phyloP scores from a whole-genome alignment of 2,329 filamentous ascomycete species.

The Aspergillus ochraceoroseus region DNA sequence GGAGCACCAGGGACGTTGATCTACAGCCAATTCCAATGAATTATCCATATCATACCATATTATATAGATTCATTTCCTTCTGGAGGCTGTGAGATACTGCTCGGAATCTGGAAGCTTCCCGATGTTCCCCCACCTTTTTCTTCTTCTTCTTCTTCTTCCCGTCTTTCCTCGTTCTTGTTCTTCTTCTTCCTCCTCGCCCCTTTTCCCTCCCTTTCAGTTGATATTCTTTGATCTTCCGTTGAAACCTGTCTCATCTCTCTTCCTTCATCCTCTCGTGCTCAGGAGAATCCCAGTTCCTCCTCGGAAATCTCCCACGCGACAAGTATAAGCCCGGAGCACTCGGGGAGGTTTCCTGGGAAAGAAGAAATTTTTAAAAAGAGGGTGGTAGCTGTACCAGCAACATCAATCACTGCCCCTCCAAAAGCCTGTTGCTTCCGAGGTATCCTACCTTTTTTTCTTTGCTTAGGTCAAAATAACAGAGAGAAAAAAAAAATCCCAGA shows the following conservation, averaged over 20 bases:
- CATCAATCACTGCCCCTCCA: constrained; percentile 17
- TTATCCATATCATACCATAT: not conserved
- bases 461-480: not conserved
- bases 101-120: constrained; percentile 5
- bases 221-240: not conserved
- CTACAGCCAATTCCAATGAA: constrained; percentile 3
- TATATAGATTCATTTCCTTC: too few species aligned
- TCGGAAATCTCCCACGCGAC: constrained; percentile 15
- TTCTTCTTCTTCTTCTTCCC: constrained; percentile 3
- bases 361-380: not conserved
- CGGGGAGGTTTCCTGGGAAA: too few species aligned
- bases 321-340: constrained; percentile 1
- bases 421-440: constrained; percentile 11
- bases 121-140: constrained; percentile 11
- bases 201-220: constrained; percentile 6
- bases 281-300: constrained; percentile 7
- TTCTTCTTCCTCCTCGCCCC: constrained; percentile 5
- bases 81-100: too few species aligned
- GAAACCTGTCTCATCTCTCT: constrained; percentile 3
- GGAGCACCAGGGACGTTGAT: constrained; percentile 19
- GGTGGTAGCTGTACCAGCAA: constrained; percentile 3
- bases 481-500: constrained; percentile 3
- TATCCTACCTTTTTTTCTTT: constrained; percentile 4
- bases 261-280: constrained; percentile 1
- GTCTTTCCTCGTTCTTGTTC: constrained; percentile 1